Evolutionary conservation across 2,329 filamentous ascomycete genomes (phyloP).

Genomic region (Scedosporium minutisporum): DNA sequence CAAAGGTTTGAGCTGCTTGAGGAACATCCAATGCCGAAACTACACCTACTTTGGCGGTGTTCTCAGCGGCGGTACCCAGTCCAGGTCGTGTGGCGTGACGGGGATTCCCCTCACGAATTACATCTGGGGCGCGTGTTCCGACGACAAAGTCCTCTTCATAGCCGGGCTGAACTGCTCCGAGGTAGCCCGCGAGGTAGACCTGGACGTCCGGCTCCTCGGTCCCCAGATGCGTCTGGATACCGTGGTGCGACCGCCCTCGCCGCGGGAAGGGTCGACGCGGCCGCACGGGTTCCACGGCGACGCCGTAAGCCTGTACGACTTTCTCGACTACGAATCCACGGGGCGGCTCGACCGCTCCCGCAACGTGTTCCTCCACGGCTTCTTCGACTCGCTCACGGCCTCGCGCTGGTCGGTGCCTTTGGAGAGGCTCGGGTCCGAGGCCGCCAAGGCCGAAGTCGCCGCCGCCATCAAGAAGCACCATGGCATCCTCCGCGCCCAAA

Average conservation of each 20-base stretch:
- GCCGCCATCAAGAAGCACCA: conserved; percentile 15
- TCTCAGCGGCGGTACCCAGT: neutral
- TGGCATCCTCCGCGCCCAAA: conserved; percentile 17
- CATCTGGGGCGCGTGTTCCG: neutral
- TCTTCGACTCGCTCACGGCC: conserved; percentile 13
- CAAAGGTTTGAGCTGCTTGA: neutral
- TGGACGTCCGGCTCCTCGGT: neutral
- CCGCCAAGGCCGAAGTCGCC: conserved; percentile 7
- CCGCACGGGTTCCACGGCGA: neutral
- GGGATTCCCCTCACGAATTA: neutral
- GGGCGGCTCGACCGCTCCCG: neutral
- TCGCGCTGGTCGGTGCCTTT: conserved; percentile 14
- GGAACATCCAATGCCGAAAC: neutral
- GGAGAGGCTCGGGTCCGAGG: conserved; percentile 12
- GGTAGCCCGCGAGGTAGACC: neutral
- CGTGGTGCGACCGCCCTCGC: neutral
- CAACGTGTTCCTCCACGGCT: conserved; percentile 10
- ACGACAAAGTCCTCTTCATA: neutral
- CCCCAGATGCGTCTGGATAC: neutral
- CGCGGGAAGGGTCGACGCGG: neutral
- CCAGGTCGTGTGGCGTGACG: neutral
- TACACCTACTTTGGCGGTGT: neutral
- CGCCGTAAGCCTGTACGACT: neutral
- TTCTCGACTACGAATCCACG: neutral
- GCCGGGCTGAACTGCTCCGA: neutral